Evolutionary conservation across 331 rosid species (phyloP).

Genomic region (Erythrophleum ivorense): DNA sequence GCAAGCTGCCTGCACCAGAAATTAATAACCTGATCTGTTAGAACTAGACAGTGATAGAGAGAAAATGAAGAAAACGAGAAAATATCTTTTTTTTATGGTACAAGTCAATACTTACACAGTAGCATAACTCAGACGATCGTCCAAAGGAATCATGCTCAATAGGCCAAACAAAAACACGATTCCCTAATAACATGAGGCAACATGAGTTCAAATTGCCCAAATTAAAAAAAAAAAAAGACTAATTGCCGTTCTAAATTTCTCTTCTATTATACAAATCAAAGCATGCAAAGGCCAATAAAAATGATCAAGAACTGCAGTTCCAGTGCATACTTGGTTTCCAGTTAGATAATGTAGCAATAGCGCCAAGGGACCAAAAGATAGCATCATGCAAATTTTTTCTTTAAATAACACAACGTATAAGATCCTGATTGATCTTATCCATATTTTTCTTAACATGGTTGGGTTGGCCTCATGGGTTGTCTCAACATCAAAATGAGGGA

Average conservation of each 20-base stretch:
- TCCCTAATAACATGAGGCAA: not conserved
- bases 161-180: not conserved
- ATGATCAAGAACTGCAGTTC: not conserved
- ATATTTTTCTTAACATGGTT: not conserved
- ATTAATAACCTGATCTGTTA: slow-evolving; percentile 30
- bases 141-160: not conserved
- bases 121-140: not conserved
- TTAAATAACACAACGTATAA: slow-evolving; percentile 49
- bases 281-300: not conserved
- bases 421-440: not conserved
- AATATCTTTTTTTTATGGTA: not conserved
- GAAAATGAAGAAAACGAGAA: not conserved
- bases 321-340: not conserved
- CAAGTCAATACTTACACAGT: slow-evolving; percentile 58
- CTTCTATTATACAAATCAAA: not conserved
- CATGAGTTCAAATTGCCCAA: not conserved
- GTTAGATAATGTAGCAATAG: not conserved
- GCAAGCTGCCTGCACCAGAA: slow-evolving; percentile 84
- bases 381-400: not conserved
- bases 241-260: not conserved
- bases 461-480: slow-evolving; percentile 16
- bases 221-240: not conserved
- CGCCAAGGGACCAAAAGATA: not conserved
- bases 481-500: slow-evolving; percentile 55
- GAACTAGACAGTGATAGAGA: not conserved